Percentiles rank a stretch among this genome's conserved stretches.
Conservation (phyloP, 768 basidiomycete genomes). For the Lyophyllum semitale region DNA sequence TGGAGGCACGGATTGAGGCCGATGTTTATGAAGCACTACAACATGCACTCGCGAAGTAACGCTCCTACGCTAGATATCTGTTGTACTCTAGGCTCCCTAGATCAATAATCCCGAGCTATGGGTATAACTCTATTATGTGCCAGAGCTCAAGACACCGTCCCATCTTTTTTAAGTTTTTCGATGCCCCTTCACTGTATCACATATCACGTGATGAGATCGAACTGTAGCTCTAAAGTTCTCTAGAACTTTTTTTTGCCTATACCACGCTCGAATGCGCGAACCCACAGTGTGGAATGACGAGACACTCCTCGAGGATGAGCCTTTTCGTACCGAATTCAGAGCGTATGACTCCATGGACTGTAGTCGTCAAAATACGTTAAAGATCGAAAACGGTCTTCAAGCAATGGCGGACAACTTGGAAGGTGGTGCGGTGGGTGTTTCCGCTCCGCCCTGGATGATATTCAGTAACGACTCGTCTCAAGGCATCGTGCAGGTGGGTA, state of each 20-base stretch:
- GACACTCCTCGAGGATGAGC: slow-evolving; percentile 21
- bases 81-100: background rate
- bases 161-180: no score
- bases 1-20: slow-evolving; percentile 91
- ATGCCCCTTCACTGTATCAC: no score
- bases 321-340: slow-evolving; percentile 10
- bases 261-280: slow-evolving; percentile 15
- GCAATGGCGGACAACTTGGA: background rate
- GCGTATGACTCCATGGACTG: background rate
- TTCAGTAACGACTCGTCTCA: background rate
- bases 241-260: background rate
- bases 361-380: slow-evolving; percentile 1
- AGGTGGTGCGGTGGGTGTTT: background rate
- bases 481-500: slow-evolving; percentile 15
- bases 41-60: slow-evolving; percentile 60
- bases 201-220: background rate
- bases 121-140: no score
- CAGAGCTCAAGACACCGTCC: no score
- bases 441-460: background rate
- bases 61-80: background rate
- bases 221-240: background rate
- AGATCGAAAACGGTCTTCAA: slow-evolving; percentile 4
- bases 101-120: background rate
- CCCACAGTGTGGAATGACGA: slow-evolving; percentile 25
- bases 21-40: slow-evolving; percentile 97